These are phyloP conservation scores for Cladosporium sp. DNA, from an alignment of 2,329 filamentous ascomycete species.

Conservation along the genomic window DNA sequence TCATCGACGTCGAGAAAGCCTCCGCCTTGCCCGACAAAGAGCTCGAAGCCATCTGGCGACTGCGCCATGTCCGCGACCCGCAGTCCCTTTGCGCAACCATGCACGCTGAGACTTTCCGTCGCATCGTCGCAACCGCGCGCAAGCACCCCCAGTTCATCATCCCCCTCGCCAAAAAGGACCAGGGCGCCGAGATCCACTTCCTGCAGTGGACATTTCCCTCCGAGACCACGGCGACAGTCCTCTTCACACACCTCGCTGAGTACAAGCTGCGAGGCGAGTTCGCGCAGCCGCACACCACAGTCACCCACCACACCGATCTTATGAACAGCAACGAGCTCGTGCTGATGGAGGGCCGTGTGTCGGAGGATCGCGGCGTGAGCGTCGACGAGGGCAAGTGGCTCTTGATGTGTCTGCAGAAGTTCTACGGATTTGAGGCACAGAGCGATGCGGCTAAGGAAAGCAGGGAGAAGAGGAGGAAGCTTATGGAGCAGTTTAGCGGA, in stretches of 20 bases:
- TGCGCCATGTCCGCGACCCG: constrained; percentile 73
- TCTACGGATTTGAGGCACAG: constrained; percentile 69
- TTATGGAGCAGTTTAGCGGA: constrained; percentile 78
- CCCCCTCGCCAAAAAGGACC: constrained; percentile 68
- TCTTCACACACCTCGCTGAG: constrained; percentile 92
- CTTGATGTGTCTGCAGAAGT: constrained; percentile 89
- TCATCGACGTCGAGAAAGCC: constrained; percentile 78
- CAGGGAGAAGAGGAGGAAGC: constrained; percentile 65
- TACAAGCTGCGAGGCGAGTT: constrained; percentile 90
- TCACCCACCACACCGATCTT: constrained; percentile 88
- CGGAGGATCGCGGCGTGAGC: constrained; percentile 72
- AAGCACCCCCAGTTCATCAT: constrained; percentile 86
- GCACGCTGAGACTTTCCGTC: constrained; percentile 68
- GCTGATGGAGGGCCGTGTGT: constrained; percentile 79
- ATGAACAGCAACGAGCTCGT: constrained; percentile 73
- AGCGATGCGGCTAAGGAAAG: constrained; percentile 66
- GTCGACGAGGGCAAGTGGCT: constrained; percentile 86
- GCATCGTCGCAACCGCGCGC: constrained; percentile 70
- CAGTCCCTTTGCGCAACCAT: constrained; percentile 83
- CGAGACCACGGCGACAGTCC: constrained; percentile 58
- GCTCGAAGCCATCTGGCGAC: constrained; percentile 84
- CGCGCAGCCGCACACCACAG: constrained; percentile 86
- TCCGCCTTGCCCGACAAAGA: constrained; percentile 73
- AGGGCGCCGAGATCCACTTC: constrained; percentile 90
- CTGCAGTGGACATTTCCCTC: constrained; percentile 93